Conservation (phyloP, 441 rosid species). For the Euphorbia schlechtendalii region DNA sequence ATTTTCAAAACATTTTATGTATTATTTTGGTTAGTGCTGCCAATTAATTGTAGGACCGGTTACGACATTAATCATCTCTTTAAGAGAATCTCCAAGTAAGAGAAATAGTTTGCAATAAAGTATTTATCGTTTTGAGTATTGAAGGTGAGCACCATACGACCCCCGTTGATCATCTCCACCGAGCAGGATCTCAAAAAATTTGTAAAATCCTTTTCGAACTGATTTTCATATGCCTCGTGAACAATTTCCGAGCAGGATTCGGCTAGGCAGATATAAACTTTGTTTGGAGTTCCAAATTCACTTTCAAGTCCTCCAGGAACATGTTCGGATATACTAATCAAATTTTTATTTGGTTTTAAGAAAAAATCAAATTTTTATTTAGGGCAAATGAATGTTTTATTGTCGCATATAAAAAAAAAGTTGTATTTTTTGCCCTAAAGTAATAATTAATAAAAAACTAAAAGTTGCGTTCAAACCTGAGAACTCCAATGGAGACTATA, state of each 20-base stretch:
- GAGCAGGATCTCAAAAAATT: background rate
- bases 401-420: background rate
- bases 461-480: background rate
- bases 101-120: background rate
- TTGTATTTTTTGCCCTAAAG: background rate
- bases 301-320: background rate
- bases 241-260: background rate
- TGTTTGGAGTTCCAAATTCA: background rate
- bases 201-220: background rate
- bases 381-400: too few species aligned
- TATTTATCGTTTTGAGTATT: background rate
- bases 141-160: background rate
- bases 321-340: background rate
- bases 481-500: background rate
- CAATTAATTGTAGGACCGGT: too few species aligned
- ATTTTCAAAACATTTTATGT: too few species aligned
- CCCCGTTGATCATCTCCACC: background rate
- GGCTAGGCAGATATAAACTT: background rate
- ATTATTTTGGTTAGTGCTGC: too few species aligned
- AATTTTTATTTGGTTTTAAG: too few species aligned
- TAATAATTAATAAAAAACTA: background rate
- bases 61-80: background rate
- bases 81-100: background rate
- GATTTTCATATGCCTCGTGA: background rate
- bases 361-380: too few species aligned